These are phyloP conservation scores for Pythium dissotocum DNA, from an alignment of 352 stramenopile species.

Conservation along the genomic window DNA sequence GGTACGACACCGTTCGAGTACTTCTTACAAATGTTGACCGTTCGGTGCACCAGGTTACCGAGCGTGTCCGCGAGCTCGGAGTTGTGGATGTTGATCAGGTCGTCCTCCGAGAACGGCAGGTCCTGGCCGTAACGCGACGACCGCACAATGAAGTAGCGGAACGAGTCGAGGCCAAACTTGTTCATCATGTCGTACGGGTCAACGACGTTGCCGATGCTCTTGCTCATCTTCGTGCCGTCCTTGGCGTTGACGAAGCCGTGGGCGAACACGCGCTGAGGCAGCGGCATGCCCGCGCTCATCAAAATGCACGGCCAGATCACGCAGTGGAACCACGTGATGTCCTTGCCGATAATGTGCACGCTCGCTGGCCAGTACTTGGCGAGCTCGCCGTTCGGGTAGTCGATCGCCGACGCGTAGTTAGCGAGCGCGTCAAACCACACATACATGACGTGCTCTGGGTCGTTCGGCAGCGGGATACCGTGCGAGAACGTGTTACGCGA, in stretches of 20 bases:
- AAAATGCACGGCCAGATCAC: constrained; percentile 99
- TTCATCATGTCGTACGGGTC: constrained; percentile 95
- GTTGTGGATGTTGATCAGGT: constrained; percentile 98
- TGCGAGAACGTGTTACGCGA: constrained; percentile 96
- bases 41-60: constrained; percentile 97
- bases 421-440: constrained; percentile 99
- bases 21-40: constrained; percentile 95
- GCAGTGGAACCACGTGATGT: constrained; percentile 99
- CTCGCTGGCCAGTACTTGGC: constrained; percentile 82
- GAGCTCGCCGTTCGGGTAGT: constrained; percentile 88
- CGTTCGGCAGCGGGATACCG: constrained; percentile 95
- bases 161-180: constrained; percentile 94
- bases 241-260: constrained; percentile 99
- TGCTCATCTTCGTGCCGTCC: constrained; percentile 99
- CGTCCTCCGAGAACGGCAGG: constrained; percentile 91
- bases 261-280: constrained; percentile 95
- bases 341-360: constrained; percentile 95
- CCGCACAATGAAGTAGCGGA: constrained; percentile 93
- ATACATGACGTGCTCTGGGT: constrained; percentile 97
- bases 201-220: constrained; percentile 98
- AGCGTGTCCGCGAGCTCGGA: constrained; percentile 92
- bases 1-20: constrained; percentile 92
- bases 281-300: constrained; percentile 94
- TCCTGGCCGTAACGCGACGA: constrained; percentile 95
- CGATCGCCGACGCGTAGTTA: constrained; percentile 98